Evolutionary conservation across 2,329 filamentous ascomycete genomes (phyloP).

Genomic region (Byssochlamys sp.): DNA sequence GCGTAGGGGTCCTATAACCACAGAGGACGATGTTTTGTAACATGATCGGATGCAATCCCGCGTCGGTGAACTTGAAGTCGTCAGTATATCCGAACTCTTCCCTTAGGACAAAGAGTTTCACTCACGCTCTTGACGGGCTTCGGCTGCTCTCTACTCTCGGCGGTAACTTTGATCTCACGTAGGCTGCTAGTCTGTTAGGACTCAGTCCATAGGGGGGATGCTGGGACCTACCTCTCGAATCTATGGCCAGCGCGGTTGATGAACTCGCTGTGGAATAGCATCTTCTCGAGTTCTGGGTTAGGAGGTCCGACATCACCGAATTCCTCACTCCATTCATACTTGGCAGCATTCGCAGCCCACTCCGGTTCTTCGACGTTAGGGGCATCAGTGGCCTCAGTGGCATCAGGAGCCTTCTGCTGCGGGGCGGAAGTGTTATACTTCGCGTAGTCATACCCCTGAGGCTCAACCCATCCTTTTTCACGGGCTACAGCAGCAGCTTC

Average conservation of each 20-base stretch:
- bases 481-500: conserved; percentile 24
- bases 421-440: conserved; percentile 14
- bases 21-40: conserved; percentile 64
- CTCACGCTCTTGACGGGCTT: conserved; percentile 43
- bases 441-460: conserved; percentile 29
- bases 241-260: conserved; percentile 49
- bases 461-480: conserved; percentile 30
- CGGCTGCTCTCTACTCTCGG: conserved; percentile 41
- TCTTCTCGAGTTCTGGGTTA: conserved; percentile 58
- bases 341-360: conserved; percentile 49
- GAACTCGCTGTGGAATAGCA: conserved; percentile 58
- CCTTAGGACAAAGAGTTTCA: conserved; percentile 5
- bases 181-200: conserved; percentile 22
- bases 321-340: conserved; percentile 79
- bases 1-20: conserved; percentile 64
- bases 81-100: not conserved
- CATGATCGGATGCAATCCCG: conserved; percentile 78
- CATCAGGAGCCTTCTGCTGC: conserved; percentile 10
- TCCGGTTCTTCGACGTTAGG: conserved; percentile 17
- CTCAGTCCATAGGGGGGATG: not conserved
- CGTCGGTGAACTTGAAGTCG: conserved; percentile 54
- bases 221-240: conserved; percentile 49
- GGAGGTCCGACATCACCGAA: conserved; percentile 74
- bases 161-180: conserved; percentile 40
- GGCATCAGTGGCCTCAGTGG: conserved; percentile 9